Base-by-base conservation (phyloP, 164 flowering plant species). In the Magnolia kwangsiensis region DNA sequence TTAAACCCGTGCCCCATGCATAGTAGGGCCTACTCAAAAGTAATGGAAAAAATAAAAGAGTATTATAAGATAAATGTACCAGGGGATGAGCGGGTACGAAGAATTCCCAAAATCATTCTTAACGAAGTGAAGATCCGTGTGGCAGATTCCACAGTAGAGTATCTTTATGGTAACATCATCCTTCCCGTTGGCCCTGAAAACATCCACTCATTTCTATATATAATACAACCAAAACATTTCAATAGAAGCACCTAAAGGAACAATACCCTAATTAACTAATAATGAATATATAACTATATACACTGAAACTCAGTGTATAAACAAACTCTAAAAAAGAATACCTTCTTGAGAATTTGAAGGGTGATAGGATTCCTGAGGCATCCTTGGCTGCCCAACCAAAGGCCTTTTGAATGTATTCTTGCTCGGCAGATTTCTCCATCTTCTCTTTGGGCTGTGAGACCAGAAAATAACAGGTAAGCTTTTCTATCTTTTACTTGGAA, bases 301-400 rank as follows among this genome's bases (percentile, higher is more conserved):
- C 45, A 0, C 45, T 3, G 4, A 37, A 37, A 37, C 45, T 37
- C 45, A 37, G 0, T 37, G 45, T 37, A 3, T 37, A 37, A 37
- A 37, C 45, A 37, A 37, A 37, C 45, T 37, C 5, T 37, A 37
- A 37, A 37, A 37, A 4, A 37, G 45, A 65, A 65, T 65, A 77
- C 79, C 79, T 72, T 45, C 75, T 64, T 4, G 75, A 77, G 71
- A 77, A 77, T n/a, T 64, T 77, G 75, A 77, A 65, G 37, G 75
- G 79, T 1, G 79, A 72, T 51, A 77, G 71, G 51, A 63, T 18
- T 2, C 75, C 79, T 23, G 79, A 72, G 4, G 75, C 10, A 14
- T 77, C 75, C 31, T 72, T 72, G 20, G 79, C 75, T 11, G 79
- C 75, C 79, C 79, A 77, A 0, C 79, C 79, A 4, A 72, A 49